Base-by-base conservation (phyloP, 495 filamentous ascomycete genomes). In the Chaetomium tenue region DNA sequence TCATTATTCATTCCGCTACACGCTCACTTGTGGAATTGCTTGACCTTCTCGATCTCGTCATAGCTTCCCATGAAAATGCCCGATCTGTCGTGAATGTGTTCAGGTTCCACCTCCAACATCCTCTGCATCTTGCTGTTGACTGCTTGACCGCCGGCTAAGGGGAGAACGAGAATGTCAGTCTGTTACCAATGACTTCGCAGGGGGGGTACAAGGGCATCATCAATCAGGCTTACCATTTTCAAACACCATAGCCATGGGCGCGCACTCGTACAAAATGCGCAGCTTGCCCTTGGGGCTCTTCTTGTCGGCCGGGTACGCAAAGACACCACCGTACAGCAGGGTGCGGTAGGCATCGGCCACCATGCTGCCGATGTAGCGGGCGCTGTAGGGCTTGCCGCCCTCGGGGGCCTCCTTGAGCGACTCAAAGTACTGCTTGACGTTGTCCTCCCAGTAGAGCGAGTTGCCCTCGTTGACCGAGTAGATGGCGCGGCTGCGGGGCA, bases 401-500 rank as follows among this genome's bases (percentile, higher is more conserved):
- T 84, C 82, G 59, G 86, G 83, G 18, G 78, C 75, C 47, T 88
- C 87, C 80, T 98, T 98, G 68, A 98, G 82, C 58, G 84, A 88
- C 74, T 93, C 82, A 79, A 96, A 91, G 82, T 96, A 98, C 66
- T 86, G 81, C 77, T 91, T 93, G 71, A 89, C 88, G 66, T 88
- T 84, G 30, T 96, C 91, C 44, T 94, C 89, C 94, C 94, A 98
- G 83, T 97, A 97, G 61, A 91, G 80, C 71, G 88, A 91, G 83
- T 98, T 98, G 64, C 94, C 94, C 80, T 98, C 94, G 79, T 98
- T 98, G 79, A 96, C 92, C 53, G 91, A 96, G 86, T 98, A 98
- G 74, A 98, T 98, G 61, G 87, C 80, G 53, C 93, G 84, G 75
- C 82, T 82, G 73, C 82, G 81, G 28, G 94, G 94, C 51, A 98